Base-by-base conservation (phyloP, 495 filamentous ascomycete genomes). In the Neurospora africana region DNA sequence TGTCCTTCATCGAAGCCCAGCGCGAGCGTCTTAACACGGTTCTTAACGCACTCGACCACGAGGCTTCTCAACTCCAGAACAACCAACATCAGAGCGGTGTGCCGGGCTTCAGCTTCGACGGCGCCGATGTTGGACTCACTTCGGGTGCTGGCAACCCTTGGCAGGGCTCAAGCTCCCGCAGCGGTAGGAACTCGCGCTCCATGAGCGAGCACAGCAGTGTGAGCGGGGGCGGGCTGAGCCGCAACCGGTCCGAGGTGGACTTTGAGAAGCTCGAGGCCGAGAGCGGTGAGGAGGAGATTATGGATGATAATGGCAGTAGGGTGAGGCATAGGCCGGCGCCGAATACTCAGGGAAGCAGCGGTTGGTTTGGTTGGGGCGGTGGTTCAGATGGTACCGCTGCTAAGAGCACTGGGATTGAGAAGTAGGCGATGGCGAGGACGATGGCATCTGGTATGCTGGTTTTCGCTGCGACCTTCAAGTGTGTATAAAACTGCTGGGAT, bases 201-300 rank as follows among this genome's bases (percentile, higher is more conserved):
- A 75, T 81, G 70, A 78, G 82, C 39, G 83, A 80, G 69, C 79
- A 80, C 11, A 86, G 84, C 68, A 81, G 76, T 71, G 85, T 78
- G 77, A 61, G 53, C 4, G 53, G 53, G 27, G 53, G 82, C 78
- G 86, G 88, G 9, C 76, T 93, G 77, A 86, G 82, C 58, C 93
- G 91, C 85, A 93, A 90, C 76, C 84, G 85, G 73, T 92, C 90
- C 70, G 91, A 93, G 74, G 86, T 85, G 41, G 93, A 94, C 72
- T 97, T 97, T 78, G 91, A 95, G 76, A 90, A 91, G 76, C 90
- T 97, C 73, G 90, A 93, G 43, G 84, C 85, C n/a, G 90, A 91
- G 71, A 91, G 91, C 75, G 84, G 86, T 2, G 84, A 80, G 40
- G 86, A 86, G 47, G 86, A 61, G 53, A 61, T 61, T 61, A 61